Percentiles rank a stretch among this genome's conserved stretches.
Evolutionary conservation across 306 rosid species (phyloP).

Genomic region (Coriaria nepalensis): DNA sequence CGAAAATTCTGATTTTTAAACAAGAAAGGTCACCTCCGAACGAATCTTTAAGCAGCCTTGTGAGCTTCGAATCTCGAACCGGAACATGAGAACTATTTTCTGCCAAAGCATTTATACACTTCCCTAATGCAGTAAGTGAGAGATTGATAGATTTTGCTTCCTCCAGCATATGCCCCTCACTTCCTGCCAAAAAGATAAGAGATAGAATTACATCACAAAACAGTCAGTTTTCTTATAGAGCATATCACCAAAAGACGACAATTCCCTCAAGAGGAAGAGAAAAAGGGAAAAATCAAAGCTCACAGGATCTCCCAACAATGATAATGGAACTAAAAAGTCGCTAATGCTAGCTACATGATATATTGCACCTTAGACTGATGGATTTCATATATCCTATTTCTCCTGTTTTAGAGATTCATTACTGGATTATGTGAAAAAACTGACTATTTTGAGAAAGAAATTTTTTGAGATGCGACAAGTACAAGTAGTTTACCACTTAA

Average conservation of each 20-base stretch:
- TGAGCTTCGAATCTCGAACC: slow-evolving; percentile 94
- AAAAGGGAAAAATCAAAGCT: neutral
- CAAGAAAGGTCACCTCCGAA: slow-evolving; percentile 60
- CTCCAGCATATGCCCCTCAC: slow-evolving; percentile 91
- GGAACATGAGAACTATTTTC: slow-evolving; percentile 91
- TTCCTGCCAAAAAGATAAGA: slow-evolving; percentile 41
- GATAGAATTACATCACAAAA: slow-evolving; percentile 3
- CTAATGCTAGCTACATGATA: no score
- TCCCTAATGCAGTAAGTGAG: slow-evolving; percentile 89
- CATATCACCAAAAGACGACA: neutral
- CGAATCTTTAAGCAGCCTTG: slow-evolving; percentile 89
- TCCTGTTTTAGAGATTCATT: no score
- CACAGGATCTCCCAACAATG: neutral
- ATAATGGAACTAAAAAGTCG: no score
- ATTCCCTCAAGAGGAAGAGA: no score
- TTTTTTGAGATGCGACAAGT: no score
- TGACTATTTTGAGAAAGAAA: no score
- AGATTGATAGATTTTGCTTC: slow-evolving; percentile 96
- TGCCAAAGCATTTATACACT: slow-evolving; percentile 92
- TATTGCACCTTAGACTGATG: no score
- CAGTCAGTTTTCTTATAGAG: neutral
- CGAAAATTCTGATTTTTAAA: neutral
- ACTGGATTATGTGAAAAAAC: no score
- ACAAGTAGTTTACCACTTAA: no score
- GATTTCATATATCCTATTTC: no score